Conservation (phyloP, 306 rosid species). For the Boehmeria nivea region DNA sequence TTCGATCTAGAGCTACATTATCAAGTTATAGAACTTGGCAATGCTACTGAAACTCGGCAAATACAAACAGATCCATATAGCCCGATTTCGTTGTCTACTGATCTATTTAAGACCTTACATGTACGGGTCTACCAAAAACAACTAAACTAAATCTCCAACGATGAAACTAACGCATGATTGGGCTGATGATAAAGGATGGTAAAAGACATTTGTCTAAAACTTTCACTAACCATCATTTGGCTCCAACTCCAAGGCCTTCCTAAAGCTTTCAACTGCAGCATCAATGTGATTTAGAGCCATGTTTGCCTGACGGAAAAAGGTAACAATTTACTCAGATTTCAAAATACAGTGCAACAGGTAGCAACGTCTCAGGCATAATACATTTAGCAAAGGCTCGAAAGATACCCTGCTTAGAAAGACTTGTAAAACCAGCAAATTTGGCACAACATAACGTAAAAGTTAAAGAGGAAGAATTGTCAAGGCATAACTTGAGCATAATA, state of each 20-base stretch:
- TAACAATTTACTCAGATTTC: conserved; percentile 5
- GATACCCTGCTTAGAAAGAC: not conserved
- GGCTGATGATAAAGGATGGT: conserved; percentile 1
- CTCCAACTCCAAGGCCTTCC: conserved; percentile 67
- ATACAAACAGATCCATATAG: too few relatives aligned
- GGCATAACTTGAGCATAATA: too few relatives aligned
- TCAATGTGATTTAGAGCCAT: conserved; percentile 82
- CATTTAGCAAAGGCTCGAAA: not conserved
- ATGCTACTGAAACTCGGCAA: too few relatives aligned
- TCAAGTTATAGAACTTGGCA: too few relatives aligned
- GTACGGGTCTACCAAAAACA: too few relatives aligned
- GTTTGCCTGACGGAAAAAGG: conserved; percentile 49
- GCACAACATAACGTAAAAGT: too few relatives aligned
- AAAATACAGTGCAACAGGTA: not conserved
- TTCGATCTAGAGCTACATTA: too few relatives aligned
- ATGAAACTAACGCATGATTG: too few relatives aligned
- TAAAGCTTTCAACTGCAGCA: conserved; percentile 81
- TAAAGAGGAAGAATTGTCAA: too few relatives aligned
- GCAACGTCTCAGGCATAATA: not conserved
- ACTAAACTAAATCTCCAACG: too few relatives aligned
- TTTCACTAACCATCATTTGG: conserved; percentile 71
- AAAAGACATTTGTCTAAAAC: not conserved
- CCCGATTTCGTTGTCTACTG: too few relatives aligned
- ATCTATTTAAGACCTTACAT: too few relatives aligned
- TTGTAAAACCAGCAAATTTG: not conserved